Evolutionary conservation across 306 rosid genomes (phyloP).

Genomic region (Cucumis hystrix): DNA sequence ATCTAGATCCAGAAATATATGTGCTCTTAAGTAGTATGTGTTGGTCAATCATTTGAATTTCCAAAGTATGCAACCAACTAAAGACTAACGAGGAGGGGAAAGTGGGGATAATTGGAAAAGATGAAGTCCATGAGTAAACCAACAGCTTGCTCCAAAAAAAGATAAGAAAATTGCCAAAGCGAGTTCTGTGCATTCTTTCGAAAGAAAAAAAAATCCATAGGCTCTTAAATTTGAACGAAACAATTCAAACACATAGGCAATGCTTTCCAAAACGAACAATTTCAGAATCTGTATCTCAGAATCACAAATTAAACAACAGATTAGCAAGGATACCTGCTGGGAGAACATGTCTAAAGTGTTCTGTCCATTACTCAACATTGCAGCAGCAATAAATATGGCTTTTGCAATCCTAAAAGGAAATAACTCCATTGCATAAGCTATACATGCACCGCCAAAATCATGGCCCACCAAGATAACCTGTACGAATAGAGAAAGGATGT

Average conservation of each 20-base stretch:
- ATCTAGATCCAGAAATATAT: background rate
- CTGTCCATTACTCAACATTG: constrained; percentile 76
- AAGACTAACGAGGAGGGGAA: background rate
- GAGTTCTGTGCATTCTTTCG: too few relatives aligned
- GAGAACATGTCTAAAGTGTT: constrained; percentile 80
- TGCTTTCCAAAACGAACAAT: background rate
- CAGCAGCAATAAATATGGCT: constrained; percentile 80
- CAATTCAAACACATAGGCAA: background rate
- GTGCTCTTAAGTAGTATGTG: background rate
- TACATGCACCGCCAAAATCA: constrained; percentile 93
- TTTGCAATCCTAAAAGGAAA: constrained; percentile 68
- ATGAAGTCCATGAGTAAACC: background rate
- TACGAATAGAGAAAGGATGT: constrained; percentile 7
- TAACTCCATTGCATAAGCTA: constrained; percentile 79
- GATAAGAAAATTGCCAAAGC: background rate
- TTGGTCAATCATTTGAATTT: background rate
- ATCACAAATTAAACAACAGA: constrained; percentile 6
- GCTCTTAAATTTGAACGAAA: background rate
- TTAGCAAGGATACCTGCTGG: constrained; percentile 48
- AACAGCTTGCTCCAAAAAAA: background rate
- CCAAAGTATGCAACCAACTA: background rate
- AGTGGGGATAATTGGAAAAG: background rate
- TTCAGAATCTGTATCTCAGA: background rate
- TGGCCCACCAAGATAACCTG: constrained; percentile 96
- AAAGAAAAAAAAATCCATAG: background rate